These are phyloP conservation scores for Penicillium sp. DNA, from an alignment of 2,329 filamentous ascomycete species.

Conservation along the genomic window DNA sequence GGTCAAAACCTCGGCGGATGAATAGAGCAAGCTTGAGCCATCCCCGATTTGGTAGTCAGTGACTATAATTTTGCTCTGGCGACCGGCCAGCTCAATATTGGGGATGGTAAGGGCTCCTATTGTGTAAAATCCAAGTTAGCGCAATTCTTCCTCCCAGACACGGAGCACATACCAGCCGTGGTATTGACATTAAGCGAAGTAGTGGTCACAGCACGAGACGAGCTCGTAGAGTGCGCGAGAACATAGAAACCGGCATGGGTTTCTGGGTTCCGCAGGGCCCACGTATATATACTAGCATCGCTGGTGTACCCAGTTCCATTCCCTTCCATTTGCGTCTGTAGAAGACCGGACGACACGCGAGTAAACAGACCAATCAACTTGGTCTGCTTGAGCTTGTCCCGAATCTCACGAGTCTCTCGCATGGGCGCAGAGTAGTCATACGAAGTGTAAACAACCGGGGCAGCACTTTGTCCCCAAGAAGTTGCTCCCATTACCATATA, in stretches of 20 bases:
- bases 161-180: constrained; percentile 41
- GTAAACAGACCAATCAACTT: constrained; percentile 57
- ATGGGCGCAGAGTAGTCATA: constrained; percentile 52
- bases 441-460: constrained; percentile 49
- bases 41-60: constrained; percentile 53
- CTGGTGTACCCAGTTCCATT: constrained; percentile 53
- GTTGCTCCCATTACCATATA: constrained; percentile 58
- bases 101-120: constrained; percentile 32
- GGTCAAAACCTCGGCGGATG: constrained; percentile 50
- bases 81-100: constrained; percentile 50
- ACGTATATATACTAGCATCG: constrained; percentile 47
- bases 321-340: constrained; percentile 54
- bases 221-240: constrained; percentile 47
- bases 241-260: constrained; percentile 52
- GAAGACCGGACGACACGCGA: constrained; percentile 49
- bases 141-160: background rate
- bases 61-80: constrained; percentile 55
- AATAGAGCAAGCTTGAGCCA: constrained; percentile 48
- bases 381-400: constrained; percentile 53
- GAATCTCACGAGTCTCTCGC: constrained; percentile 53
- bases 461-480: constrained; percentile 54
- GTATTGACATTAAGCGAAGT: constrained; percentile 52
- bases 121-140: constrained; percentile 13
- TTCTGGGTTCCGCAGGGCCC: constrained; percentile 53
- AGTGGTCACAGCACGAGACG: constrained; percentile 44